phyloP scores from a whole-genome alignment of 768 basidiomycete species.

The Mycena sanguinolenta region DNA sequence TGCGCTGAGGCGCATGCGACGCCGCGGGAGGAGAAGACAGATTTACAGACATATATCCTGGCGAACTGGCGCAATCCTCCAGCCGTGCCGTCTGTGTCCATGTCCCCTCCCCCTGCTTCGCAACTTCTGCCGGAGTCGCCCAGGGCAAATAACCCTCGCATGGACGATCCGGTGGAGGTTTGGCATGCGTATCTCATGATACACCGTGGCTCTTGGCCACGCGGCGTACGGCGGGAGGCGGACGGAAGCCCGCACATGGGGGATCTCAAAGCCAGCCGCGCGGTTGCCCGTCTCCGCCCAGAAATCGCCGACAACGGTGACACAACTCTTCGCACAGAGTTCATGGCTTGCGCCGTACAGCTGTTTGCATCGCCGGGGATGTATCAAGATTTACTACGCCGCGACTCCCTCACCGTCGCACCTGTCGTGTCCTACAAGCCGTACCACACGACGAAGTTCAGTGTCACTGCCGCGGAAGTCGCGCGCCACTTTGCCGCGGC shows the following conservation, averaged over 20 bases:
- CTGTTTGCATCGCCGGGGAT: conserved; percentile 56
- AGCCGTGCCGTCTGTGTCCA: conserved; percentile 43
- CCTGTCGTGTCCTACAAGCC: conserved; percentile 46
- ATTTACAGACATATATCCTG: conserved; percentile 57
- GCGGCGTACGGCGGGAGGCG: conserved; percentile 58
- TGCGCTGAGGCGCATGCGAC: conserved; percentile 61
- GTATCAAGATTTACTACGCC: conserved; percentile 54
- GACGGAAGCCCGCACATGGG: conserved; percentile 53
- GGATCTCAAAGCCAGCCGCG: conserved; percentile 62
- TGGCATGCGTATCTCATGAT: conserved; percentile 61
- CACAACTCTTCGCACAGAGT: conserved; percentile 52
- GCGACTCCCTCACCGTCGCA: conserved; percentile 50
- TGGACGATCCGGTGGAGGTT: conserved; percentile 60
- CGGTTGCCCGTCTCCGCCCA: conserved; percentile 63
- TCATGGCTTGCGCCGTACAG: conserved; percentile 54
- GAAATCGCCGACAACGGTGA: conserved; percentile 48
- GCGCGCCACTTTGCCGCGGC: conserved; percentile 58
- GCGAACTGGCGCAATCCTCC: conserved; percentile 63
- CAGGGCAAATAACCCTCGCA: conserved; percentile 56
- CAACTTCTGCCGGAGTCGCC: conserved; percentile 32
- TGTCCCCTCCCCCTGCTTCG: conserved; percentile 21
- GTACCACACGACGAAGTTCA: conserved; percentile 45
- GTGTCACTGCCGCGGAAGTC: conserved; percentile 50
- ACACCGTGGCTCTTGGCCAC: conserved; percentile 61
- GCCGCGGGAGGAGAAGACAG: conserved; percentile 58